Percentiles rank a stretch among this genome's conserved stretches.
Conservation (phyloP, 441 rosid species). For the Mallotus repandus region DNA sequence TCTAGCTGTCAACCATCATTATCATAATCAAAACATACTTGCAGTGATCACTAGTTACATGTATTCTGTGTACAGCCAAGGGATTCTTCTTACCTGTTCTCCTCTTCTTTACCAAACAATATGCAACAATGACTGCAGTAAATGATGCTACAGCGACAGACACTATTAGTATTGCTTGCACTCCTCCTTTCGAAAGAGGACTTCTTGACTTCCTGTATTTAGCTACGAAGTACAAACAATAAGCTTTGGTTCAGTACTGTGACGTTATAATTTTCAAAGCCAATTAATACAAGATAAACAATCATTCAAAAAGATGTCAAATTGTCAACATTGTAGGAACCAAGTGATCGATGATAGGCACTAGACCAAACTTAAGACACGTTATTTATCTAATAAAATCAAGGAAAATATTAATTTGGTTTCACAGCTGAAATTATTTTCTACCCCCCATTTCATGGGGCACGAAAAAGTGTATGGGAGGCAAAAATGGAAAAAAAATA, state of each 20-base stretch:
- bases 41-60: background rate
- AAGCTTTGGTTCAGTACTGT: too few species aligned
- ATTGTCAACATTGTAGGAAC: too few species aligned
- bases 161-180: constrained; percentile 15
- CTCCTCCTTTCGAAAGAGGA: constrained; percentile 16
- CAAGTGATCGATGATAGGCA: too few species aligned
- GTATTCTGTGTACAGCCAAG: background rate
- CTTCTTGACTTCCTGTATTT: constrained; percentile 21
- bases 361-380: too few species aligned
- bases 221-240: constrained; percentile 11
- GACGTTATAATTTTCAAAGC: too few species aligned
- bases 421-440: too few species aligned
- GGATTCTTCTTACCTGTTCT: constrained; percentile 22
- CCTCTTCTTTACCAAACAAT: constrained; percentile 11
- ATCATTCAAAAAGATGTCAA: too few species aligned
- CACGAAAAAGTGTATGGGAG: too few species aligned
- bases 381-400: background rate
- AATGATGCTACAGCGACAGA: constrained; percentile 16
- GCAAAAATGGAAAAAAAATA: too few species aligned
- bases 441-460: too few species aligned
- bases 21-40: background rate
- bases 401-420: too few species aligned
- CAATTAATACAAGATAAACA: too few species aligned
- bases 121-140: background rate
- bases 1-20: constrained; percentile 2